Evolutionary conservation across 148 eudicot species (phyloP).

Genomic region (Heliamphora exappendiculata): DNA sequence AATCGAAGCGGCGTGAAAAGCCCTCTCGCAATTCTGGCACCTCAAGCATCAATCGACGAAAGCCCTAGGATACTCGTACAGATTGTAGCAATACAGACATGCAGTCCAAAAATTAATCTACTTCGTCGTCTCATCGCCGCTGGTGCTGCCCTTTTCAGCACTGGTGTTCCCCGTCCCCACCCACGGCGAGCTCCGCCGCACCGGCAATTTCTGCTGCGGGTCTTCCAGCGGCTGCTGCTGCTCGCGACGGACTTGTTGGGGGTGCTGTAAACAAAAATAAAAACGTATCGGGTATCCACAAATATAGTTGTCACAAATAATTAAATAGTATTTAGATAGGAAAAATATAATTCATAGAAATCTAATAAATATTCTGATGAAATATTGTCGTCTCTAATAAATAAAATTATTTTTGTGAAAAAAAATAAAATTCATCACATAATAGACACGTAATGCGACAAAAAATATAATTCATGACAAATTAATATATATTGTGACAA

Average conservation of each 20-base stretch:
- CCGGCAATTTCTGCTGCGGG: constrained; percentile 41
- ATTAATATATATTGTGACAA: no score
- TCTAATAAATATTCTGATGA: no score
- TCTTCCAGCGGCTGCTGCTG: background rate
- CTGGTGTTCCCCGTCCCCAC: constrained; percentile 14
- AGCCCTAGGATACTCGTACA: constrained; percentile 57
- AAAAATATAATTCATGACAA: no score
- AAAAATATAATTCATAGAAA: no score
- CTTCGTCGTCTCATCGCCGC: constrained; percentile 5
- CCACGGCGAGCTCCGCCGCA: constrained; percentile 35
- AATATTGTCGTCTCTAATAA: no score
- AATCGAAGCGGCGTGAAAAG: constrained; percentile 55
- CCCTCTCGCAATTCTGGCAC: constrained; percentile 68
- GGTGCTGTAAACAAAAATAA: no score
- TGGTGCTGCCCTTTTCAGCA: constrained; percentile 22
- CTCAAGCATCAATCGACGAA: constrained; percentile 60
- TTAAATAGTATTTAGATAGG: no score
- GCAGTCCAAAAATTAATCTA: constrained; percentile 63
- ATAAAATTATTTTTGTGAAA: no score
- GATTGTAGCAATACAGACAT: constrained; percentile 77
- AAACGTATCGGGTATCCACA: no score
- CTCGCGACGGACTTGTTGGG: background rate
- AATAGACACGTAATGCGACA: no score
- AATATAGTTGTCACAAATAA: no score
- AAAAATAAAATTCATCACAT: no score